These are phyloP conservation scores for Xylariales sp. DNA, from an alignment of 2,329 filamentous ascomycete species.

Conservation along the genomic window DNA sequence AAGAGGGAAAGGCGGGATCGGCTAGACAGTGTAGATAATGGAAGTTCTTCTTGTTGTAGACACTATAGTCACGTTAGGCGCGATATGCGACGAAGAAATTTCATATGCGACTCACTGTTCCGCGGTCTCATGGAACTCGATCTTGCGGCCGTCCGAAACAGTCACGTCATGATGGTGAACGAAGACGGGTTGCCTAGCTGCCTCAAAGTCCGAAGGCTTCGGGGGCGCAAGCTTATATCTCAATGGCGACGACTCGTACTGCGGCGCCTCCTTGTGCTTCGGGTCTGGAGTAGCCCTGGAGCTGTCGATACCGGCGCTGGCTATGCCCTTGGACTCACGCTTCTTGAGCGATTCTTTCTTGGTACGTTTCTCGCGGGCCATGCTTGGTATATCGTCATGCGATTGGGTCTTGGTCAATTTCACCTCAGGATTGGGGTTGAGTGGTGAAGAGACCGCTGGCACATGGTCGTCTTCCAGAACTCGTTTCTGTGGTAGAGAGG, in stretches of 20 bases:
- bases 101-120: slow-evolving; percentile 50
- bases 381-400: slow-evolving; percentile 30
- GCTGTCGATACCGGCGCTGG: slow-evolving; percentile 39
- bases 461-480: slow-evolving; percentile 64
- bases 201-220: slow-evolving; percentile 57
- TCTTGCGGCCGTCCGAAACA: slow-evolving; percentile 42
- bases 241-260: slow-evolving; percentile 46
- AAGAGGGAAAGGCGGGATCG: slow-evolving; percentile 80
- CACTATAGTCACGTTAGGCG: slow-evolving; percentile 31
- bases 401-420: slow-evolving; percentile 31
- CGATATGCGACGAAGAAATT: slow-evolving; percentile 3
- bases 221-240: slow-evolving; percentile 62
- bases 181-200: slow-evolving; percentile 52
- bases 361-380: slow-evolving; percentile 46
- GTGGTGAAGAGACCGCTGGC: slow-evolving; percentile 67
- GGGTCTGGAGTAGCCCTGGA: slow-evolving; percentile 54
- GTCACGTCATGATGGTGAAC: slow-evolving; percentile 50
- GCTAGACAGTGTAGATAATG: slow-evolving; percentile 89
- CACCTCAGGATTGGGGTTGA: slow-evolving; percentile 60
- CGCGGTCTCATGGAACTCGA: slow-evolving; percentile 58
- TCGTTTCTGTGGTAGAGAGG: slow-evolving; percentile 60
- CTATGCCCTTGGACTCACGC: slow-evolving; percentile 55
- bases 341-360: slow-evolving; percentile 68
- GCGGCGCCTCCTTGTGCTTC: slow-evolving; percentile 36
- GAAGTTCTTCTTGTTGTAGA: slow-evolving; percentile 67